phyloP scores from a whole-genome alignment of 805 yeast species.

The Ascoidea rubescens region DNA sequence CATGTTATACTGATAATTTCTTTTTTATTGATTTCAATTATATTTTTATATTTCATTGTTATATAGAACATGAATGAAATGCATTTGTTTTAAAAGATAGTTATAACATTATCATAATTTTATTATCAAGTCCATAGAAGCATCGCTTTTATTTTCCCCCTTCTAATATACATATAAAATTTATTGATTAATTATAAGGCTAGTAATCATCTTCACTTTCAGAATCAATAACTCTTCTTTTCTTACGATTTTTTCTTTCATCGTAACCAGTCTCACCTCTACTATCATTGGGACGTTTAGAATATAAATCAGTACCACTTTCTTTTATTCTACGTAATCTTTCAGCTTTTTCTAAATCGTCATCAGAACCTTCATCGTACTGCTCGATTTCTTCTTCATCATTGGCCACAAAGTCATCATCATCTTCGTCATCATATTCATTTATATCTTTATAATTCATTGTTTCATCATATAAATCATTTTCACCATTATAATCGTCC shows the following conservation, averaged over 20 bases:
- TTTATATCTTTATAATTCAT: slow-evolving; percentile 2
- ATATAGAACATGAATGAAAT: too few species aligned
- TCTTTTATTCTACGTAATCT: slow-evolving; percentile 8
- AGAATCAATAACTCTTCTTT: slow-evolving; percentile 9
- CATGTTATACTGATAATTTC: too few species aligned
- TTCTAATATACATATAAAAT: too few species aligned
- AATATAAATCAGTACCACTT: slow-evolving; percentile 4
- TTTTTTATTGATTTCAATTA: too few species aligned
- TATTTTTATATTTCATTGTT: too few species aligned
- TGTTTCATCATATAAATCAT: slow-evolving; percentile 5
- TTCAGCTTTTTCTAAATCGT: slow-evolving; percentile 14
- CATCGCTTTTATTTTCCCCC: too few species aligned
- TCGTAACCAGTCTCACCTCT: slow-evolving; percentile 6
- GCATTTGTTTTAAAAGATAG: too few species aligned
- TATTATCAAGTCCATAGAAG: too few species aligned
- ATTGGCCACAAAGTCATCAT: slow-evolving; percentile 10
- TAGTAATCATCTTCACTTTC: slow-evolving; percentile 7
- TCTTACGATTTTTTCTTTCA: slow-evolving; percentile 3
- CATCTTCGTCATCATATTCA: slow-evolving; percentile 11
- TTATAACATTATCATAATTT: too few species aligned
- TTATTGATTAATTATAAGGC: too few species aligned
- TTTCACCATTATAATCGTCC: slow-evolving; percentile 2
- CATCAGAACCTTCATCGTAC: slow-evolving; percentile 9
- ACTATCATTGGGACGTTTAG: slow-evolving; percentile 1
- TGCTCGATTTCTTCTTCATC: slow-evolving; percentile 10